Base-by-base conservation (phyloP, 495 filamentous ascomycete genomes). In the Podospora sp. region DNA sequence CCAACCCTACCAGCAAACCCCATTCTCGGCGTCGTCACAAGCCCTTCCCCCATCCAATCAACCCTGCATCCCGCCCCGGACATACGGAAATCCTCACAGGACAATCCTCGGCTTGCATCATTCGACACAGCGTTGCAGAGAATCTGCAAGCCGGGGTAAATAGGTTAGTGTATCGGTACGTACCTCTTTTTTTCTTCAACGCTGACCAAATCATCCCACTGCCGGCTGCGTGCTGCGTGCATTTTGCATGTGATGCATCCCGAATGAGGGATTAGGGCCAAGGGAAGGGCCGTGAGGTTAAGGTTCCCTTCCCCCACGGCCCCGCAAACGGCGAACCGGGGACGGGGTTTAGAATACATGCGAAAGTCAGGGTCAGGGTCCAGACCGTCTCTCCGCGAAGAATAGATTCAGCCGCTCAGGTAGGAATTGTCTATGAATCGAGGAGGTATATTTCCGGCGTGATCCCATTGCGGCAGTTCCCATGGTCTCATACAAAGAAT, bases 181-280 rank as follows among this genome's bases (percentile, higher is more conserved):
- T 14, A 46, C 16, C 5, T 46, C n/a, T 46, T 46, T 2, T 46
- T 46, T 46, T 2, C 40, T 6, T 2, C 5, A 12, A 14, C 12
- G 40, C 40, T 46, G 40, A 46, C 16, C 2, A 14, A 46, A 46
- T 56, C 21, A 26, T 40, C 16, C 27, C 18, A 7, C 26, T 33
- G 29, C 16, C n/a, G n/a, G n/a, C n/a, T n/a, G n/a, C n/a, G 55
- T n/a, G 4, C 22, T 12, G 24, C 22, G 26, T n/a, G n/a, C n/a
- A n/a, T n/a, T 69, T 69, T 60, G 67, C 67, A 69, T 69, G 67
- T 69, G 67, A 59, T 57, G 53, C 53, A 46, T 6, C 14, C 5
- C 9, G 11, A 69, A 69, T 58, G 67, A 60, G 67, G 67, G 27
- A 29, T 69, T 69, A 69, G 67, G 67, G 62, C 58, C 62, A 69